Percentiles rank a stretch among this genome's conserved stretches.
These are phyloP conservation scores for Euphorbia pulcherrima DNA, from an alignment of 345 rosid species.

Conservation along the genomic window DNA sequence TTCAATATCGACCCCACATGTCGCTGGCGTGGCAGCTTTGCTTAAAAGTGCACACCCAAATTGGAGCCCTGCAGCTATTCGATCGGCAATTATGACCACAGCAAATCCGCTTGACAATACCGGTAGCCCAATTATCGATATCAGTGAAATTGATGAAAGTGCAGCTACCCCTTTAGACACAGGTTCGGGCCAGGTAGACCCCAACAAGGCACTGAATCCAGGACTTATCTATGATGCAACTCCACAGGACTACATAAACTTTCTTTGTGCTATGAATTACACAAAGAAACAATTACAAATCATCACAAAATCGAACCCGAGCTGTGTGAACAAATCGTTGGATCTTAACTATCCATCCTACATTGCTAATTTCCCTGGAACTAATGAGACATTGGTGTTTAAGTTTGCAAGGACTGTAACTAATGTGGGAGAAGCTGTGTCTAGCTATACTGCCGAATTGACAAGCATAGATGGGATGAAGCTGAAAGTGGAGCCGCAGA, in stretches of 20 bases:
- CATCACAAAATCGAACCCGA: constrained; percentile 39
- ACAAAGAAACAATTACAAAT: constrained; percentile 29
- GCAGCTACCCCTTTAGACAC: constrained; percentile 53
- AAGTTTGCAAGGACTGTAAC: constrained; percentile 44
- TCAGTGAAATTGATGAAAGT: not conserved
- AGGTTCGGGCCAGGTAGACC: constrained; percentile 52
- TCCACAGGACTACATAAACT: constrained; percentile 41
- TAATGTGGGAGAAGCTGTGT: constrained; percentile 43
- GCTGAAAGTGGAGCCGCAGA: constrained; percentile 49
- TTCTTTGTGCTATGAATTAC: constrained; percentile 48
- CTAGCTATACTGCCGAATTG: constrained; percentile 39
- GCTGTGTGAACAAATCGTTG: constrained; percentile 31
- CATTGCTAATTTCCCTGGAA: constrained; percentile 32
- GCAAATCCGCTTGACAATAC: constrained; percentile 38
- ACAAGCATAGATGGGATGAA: constrained; percentile 43
- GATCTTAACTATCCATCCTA: constrained; percentile 60
- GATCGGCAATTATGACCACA: constrained; percentile 51
- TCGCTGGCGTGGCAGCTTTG: constrained; percentile 42
- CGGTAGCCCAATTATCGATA: constrained; percentile 30
- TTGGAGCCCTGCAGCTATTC: constrained; percentile 45
- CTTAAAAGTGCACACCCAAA: constrained; percentile 35
- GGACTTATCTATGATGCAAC: constrained; percentile 53
- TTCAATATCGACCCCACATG: constrained; percentile 46
- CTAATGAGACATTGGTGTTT: constrained; percentile 9
- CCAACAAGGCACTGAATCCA: constrained; percentile 45